These are phyloP conservation scores for Peronospora tabacina DNA, from an alignment of 352 stramenopile species.

Conservation along the genomic window DNA sequence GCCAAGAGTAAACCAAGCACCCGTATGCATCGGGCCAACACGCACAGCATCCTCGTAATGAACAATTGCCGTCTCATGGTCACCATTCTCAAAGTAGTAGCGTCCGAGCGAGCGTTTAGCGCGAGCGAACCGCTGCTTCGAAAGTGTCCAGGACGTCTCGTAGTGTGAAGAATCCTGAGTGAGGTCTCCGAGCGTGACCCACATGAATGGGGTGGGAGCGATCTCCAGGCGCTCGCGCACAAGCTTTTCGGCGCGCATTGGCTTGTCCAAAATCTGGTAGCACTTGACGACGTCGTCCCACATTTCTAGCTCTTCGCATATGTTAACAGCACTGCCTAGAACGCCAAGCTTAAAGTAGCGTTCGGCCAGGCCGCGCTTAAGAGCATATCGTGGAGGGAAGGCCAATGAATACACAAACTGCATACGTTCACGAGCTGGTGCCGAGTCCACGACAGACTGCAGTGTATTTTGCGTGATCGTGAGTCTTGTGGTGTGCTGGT, in stretches of 20 bases:
- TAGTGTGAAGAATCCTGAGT: slow-evolving; percentile 87
- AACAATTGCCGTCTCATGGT: slow-evolving; percentile 61
- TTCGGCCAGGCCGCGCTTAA: slow-evolving; percentile 90
- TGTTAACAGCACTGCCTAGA: slow-evolving; percentile 83
- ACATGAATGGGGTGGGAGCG: slow-evolving; percentile 89
- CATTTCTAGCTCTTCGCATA: slow-evolving; percentile 92
- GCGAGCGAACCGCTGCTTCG: slow-evolving; percentile 85
- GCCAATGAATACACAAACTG: slow-evolving; percentile 88
- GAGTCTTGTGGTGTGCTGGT: slow-evolving; percentile 92
- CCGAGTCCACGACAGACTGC: slow-evolving; percentile 84
- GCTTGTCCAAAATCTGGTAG: slow-evolving; percentile 89
- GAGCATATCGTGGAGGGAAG: slow-evolving; percentile 90
- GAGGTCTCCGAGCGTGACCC: slow-evolving; percentile 89
- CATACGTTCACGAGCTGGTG: slow-evolving; percentile 86
- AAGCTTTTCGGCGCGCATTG: slow-evolving; percentile 84
- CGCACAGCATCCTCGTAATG: slow-evolving; percentile 82
- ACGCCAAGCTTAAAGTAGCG: slow-evolving; percentile 89
- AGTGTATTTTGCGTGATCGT: slow-evolving; percentile 87
- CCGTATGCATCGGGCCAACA: slow-evolving; percentile 86
- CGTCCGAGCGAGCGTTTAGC: slow-evolving; percentile 88
- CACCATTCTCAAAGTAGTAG: slow-evolving; percentile 84
- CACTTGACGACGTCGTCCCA: slow-evolving; percentile 96
- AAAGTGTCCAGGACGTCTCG: slow-evolving; percentile 89
- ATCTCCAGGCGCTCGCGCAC: slow-evolving; percentile 82
- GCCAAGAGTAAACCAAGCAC: slow-evolving; percentile 91